Conservation (phyloP, 176 grass and related monocot species). For the Hyparrhenia diplandra region DNA sequence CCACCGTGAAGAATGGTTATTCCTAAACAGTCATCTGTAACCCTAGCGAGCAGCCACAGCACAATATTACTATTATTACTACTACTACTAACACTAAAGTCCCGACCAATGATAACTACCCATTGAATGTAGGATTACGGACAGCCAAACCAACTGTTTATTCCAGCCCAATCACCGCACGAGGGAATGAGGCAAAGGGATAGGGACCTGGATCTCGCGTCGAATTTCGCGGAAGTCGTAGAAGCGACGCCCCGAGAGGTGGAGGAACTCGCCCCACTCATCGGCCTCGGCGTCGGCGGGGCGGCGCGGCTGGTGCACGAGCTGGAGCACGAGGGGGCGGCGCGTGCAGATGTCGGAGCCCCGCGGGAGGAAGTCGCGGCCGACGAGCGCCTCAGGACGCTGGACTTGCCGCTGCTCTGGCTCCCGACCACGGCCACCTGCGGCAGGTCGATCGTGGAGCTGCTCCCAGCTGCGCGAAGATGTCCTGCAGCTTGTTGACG, state of each 20-base stretch:
- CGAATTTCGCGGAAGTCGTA: slow-evolving; percentile 85
- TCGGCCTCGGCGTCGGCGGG: slow-evolving; percentile 48
- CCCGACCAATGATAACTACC: too few species aligned
- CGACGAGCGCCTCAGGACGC: slow-evolving; percentile 96
- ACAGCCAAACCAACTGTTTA: background rate
- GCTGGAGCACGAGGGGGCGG: slow-evolving; percentile 86
- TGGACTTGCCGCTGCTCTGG: slow-evolving; percentile 98
- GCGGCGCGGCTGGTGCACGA: slow-evolving; percentile 62
- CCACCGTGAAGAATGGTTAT: background rate
- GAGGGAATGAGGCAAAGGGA: background rate
- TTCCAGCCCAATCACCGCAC: background rate
- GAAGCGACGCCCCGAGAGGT: slow-evolving; percentile 68
- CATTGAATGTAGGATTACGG: background rate
- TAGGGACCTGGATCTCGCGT: slow-evolving; percentile 79
- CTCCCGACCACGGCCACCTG: slow-evolving; percentile 94
- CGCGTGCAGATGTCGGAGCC: slow-evolving; percentile 95
- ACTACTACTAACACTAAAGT: too few species aligned
- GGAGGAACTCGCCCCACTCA: slow-evolving; percentile 98
- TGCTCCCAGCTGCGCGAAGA: slow-evolving; percentile 87
- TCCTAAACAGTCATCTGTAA: background rate
- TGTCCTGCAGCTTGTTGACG: slow-evolving; percentile 98
- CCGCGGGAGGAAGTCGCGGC: slow-evolving; percentile 89
- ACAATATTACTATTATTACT: too few species aligned
- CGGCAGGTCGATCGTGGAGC: slow-evolving; percentile 80
- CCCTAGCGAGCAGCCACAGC: background rate